Evolutionary conservation across 1,284 basidiomycete genomes (phyloP).

Genomic region (Fomitiporia mediterranea): DNA sequence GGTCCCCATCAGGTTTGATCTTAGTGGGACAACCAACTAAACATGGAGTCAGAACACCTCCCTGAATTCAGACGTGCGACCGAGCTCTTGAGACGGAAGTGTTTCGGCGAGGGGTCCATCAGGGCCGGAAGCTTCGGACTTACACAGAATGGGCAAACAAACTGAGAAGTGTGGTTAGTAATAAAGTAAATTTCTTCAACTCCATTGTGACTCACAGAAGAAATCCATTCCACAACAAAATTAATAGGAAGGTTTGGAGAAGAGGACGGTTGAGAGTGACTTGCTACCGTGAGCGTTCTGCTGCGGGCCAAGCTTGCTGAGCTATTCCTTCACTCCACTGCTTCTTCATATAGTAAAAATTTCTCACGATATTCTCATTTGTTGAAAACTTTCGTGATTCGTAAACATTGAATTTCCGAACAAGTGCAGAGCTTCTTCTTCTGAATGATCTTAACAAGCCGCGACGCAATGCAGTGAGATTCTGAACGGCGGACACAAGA

Average conservation of each 20-base stretch:
- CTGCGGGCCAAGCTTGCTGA: slow-evolving; percentile 1
- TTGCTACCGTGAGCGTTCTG: neutral
- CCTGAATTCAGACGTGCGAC: neutral
- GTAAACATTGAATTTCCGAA: no score
- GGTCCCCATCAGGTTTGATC: slow-evolving; percentile 40
- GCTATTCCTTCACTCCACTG: no score
- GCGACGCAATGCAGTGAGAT: no score
- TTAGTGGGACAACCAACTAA: slow-evolving; percentile 49
- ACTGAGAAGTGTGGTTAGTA: slow-evolving; percentile 29
- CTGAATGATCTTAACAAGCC: no score
- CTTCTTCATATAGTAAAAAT: neutral
- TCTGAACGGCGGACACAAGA: no score
- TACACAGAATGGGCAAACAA: slow-evolving; percentile 45
- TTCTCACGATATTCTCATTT: neutral
- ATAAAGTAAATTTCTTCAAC: slow-evolving; percentile 6
- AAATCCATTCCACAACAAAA: slow-evolving; percentile 28
- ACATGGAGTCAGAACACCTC: neutral
- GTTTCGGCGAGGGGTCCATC: neutral
- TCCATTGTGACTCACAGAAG: slow-evolving; percentile 31
- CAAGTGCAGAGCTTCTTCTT: no score
- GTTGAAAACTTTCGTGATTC: no score
- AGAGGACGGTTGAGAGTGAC: neutral
- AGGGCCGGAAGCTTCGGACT: slow-evolving; percentile 25
- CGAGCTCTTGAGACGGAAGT: neutral
- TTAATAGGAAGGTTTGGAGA: neutral